Base-by-base conservation (phyloP, 78 protist genomes). In the Guillardia theta region DNA sequence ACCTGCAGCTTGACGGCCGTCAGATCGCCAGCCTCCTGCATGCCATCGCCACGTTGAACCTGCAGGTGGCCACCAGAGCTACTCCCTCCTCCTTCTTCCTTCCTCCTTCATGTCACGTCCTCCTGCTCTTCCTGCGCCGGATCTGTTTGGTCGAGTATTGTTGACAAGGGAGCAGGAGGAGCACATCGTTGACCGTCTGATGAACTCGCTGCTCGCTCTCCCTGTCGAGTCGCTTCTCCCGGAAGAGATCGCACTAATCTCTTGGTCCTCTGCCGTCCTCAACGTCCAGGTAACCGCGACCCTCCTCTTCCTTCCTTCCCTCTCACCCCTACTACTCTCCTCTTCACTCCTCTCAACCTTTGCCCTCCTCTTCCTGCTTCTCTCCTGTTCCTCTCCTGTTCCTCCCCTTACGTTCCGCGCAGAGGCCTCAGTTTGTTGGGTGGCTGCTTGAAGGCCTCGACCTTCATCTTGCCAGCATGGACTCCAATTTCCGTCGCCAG, bases 261-360 rank as follows among this genome's bases (percentile, higher is more conserved):
- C 83, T 36, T 70, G 83, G 83, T 70, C 83, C n/a, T 24, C 41
- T 36, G 83, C 83, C 10, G 83, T 70, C 46, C 83, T 70, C 83
- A 70, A 70, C 83, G 33, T 70, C n/a, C 33, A 70, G 83, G 45
- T n/a, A n/a, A n/a, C n/a, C n/a, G n/a, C n/a, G n/a, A n/a, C n/a
- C n/a, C n/a, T n/a, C n/a, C n/a, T n/a, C n/a, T n/a, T n/a, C n/a
- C n/a, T n/a, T n/a, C n/a, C n/a, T n/a, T n/a, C n/a, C n/a, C n/a
- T n/a, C n/a, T n/a, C n/a, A n/a, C n/a, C n/a, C n/a, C n/a, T n/a
- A n/a, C n/a, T n/a, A n/a, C n/a, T n/a, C n/a, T n/a, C n/a, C n/a
- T n/a, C n/a, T n/a, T n/a, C n/a, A n/a, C n/a, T n/a, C n/a, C n/a
- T n/a, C n/a, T n/a, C n/a, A n/a, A n/a, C n/a, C n/a, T n/a, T n/a